phyloP scores from a whole-genome alignment of 2,329 filamentous ascomycete species.

The Penicillium sp. region DNA sequence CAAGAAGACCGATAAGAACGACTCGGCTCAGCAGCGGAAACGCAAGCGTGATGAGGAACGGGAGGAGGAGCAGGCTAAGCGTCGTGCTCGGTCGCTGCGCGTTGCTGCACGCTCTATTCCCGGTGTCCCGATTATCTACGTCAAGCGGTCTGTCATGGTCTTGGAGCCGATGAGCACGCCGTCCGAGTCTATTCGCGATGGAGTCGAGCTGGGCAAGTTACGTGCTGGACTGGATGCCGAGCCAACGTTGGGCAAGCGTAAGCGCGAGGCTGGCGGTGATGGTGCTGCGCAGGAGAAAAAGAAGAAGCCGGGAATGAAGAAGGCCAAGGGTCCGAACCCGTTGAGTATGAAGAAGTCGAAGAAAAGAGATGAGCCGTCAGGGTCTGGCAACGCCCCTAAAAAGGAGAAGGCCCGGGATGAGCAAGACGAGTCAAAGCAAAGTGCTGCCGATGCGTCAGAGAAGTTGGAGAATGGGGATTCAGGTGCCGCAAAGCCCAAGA shows the following conservation, averaged over 20 bases:
- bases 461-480: conserved; percentile 21
- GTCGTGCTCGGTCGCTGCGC: conserved; percentile 33
- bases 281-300: conserved; percentile 25
- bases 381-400: conserved; percentile 16
- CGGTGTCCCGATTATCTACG: conserved; percentile 47
- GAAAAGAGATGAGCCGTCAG: conserved; percentile 26
- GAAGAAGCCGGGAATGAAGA: conserved; percentile 32
- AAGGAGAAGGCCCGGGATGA: conserved; percentile 13
- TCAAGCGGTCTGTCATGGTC: conserved; percentile 48
- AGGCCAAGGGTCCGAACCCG: conserved; percentile 44
- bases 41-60: conserved; percentile 28
- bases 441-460: conserved; percentile 16
- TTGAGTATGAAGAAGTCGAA: conserved; percentile 47
- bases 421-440: not conserved
- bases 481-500: conserved; percentile 29
- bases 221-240: conserved; percentile 37
- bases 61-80: conserved; percentile 27
- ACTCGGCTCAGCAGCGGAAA: conserved; percentile 32
- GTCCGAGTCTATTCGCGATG: conserved; percentile 40
- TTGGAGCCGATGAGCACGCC: conserved; percentile 44
- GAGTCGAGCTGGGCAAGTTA: conserved; percentile 45
- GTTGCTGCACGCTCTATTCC: conserved; percentile 40
- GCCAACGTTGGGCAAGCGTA: conserved; percentile 31
- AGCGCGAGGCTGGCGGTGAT: conserved; percentile 24
- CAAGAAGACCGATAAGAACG: conserved; percentile 21